A percentile compares a stretch with the other conserved stretches of the same genome.
Evolutionary conservation across 805 yeast genomes (phyloP).

Genomic region (Starmerella powellii): DNA sequence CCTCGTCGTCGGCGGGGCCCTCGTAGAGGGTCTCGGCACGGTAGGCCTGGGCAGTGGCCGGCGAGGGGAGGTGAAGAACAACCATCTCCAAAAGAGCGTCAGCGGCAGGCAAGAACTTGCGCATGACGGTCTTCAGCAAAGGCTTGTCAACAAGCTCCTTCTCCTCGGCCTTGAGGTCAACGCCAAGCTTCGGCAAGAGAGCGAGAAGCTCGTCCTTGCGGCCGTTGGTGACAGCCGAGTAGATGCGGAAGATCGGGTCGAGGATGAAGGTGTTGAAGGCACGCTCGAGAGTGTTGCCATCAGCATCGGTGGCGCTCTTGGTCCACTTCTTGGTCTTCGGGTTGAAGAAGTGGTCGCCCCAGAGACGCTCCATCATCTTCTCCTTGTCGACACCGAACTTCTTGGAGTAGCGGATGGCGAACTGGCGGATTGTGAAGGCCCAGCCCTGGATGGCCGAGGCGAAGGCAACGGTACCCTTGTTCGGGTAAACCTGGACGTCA

Average conservation of each 20-base stretch:
- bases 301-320: slow-evolving; percentile 87
- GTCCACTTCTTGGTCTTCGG: slow-evolving; percentile 99
- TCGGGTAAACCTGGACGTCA: slow-evolving; percentile 98
- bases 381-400: slow-evolving; percentile 97
- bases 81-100: slow-evolving; percentile 99
- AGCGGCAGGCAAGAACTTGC: slow-evolving; percentile 99
- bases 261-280: slow-evolving; percentile 98
- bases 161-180: slow-evolving; percentile 87
- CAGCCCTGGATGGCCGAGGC: slow-evolving; percentile 99
- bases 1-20: slow-evolving; percentile 87
- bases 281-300: slow-evolving; percentile 92
- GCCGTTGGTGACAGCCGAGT: slow-evolving; percentile 96
- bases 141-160: slow-evolving; percentile 98
- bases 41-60: slow-evolving; percentile 97
- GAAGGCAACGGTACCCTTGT: slow-evolving; percentile 96
- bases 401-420: slow-evolving; percentile 95
- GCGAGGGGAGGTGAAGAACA: slow-evolving; percentile 96
- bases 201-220: slow-evolving; percentile 93
- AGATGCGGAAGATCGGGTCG: slow-evolving; percentile 98
- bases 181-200: slow-evolving; percentile 87
- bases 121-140: slow-evolving; percentile 94
- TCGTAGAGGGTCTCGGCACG: slow-evolving; percentile 98
- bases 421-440: slow-evolving; percentile 99
- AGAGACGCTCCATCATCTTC: slow-evolving; percentile 98
- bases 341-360: slow-evolving; percentile 99